These are phyloP conservation scores for Camellia lanceoleosa DNA, from an alignment of 148 eudicot species.

Conservation along the genomic window DNA sequence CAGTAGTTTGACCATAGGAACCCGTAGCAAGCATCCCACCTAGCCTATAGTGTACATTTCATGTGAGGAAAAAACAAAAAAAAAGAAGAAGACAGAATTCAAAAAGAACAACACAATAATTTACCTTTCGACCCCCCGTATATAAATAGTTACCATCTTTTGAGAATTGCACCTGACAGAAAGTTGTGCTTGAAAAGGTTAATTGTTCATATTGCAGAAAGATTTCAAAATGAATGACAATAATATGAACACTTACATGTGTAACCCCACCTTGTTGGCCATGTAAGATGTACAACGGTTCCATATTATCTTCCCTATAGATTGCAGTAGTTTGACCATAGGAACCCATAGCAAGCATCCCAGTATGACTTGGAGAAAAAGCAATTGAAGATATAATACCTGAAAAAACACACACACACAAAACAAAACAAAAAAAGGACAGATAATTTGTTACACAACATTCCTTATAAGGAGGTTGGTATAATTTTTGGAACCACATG, in stretches of 20 bases:
- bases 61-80: neutral
- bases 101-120: neutral
- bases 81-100: neutral
- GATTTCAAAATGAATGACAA: neutral
- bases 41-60: too few species aligned
- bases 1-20: too few species aligned
- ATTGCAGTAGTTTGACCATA: conserved; percentile 84
- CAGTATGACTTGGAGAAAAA: conserved; percentile 71
- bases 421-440: conserved; percentile 4
- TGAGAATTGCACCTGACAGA: conserved; percentile 81
- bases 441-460: too few species aligned
- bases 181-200: conserved; percentile 6
- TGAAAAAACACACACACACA: conserved; percentile 19
- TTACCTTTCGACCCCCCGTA: conserved; percentile 95
- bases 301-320: conserved; percentile 92
- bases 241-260: conserved; percentile 60
- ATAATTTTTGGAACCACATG: neutral
- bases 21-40: too few species aligned
- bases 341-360: conserved; percentile 93
- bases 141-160: conserved; percentile 95
- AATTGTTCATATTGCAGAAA: neutral
- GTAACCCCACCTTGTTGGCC: conserved; percentile 99
- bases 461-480: too few species aligned
- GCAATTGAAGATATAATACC: conserved; percentile 93
- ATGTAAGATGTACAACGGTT: conserved; percentile 80